These are phyloP conservation scores for Neofusicoccum laricinum DNA, from an alignment of 2,329 filamentous ascomycete species.

Conservation along the genomic window DNA sequence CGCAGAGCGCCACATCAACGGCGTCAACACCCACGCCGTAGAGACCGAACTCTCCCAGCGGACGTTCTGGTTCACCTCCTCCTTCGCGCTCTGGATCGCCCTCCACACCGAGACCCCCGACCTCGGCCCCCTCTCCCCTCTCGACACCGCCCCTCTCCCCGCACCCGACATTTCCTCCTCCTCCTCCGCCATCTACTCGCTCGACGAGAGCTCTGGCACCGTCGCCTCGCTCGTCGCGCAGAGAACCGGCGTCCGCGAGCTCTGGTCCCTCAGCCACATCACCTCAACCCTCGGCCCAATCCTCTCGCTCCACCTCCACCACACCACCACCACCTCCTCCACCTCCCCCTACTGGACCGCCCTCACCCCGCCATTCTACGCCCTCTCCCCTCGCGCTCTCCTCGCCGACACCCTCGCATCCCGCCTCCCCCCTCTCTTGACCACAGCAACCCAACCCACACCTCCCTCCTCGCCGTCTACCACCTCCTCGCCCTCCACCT, in stretches of 20 bases:
- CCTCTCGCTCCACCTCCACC: not conserved
- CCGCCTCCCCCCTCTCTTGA: not conserved
- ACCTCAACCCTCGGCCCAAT: conserved; percentile 19
- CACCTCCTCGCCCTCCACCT: too few relatives aligned
- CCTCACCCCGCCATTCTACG: not conserved
- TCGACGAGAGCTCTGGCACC: conserved; percentile 22
- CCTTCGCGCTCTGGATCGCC: conserved; percentile 39
- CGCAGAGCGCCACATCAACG: conserved; percentile 39
- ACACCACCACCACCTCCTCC: not conserved
- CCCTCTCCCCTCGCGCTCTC: not conserved
- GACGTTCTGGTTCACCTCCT: conserved; percentile 41
- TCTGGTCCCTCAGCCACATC: conserved; percentile 23
- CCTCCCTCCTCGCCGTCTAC: too few relatives aligned
- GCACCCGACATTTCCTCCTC: conserved; percentile 20
- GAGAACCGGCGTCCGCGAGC: conserved; percentile 19
- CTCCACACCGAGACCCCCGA: conserved; percentile 34
- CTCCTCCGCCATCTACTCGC: conserved; percentile 19
- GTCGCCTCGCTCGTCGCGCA: conserved; percentile 21
- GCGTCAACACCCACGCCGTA: conserved; percentile 40
- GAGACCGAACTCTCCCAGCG: conserved; percentile 41
- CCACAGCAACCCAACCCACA: conserved; percentile 1
- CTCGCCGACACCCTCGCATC: not conserved
- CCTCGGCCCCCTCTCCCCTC: conserved; percentile 19
- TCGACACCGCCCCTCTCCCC: conserved; percentile 20
- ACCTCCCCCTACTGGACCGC: too few relatives aligned